Base-by-base conservation (phyloP, 2,329 filamentous ascomycete species). In the Aspergillus tamarii region DNA sequence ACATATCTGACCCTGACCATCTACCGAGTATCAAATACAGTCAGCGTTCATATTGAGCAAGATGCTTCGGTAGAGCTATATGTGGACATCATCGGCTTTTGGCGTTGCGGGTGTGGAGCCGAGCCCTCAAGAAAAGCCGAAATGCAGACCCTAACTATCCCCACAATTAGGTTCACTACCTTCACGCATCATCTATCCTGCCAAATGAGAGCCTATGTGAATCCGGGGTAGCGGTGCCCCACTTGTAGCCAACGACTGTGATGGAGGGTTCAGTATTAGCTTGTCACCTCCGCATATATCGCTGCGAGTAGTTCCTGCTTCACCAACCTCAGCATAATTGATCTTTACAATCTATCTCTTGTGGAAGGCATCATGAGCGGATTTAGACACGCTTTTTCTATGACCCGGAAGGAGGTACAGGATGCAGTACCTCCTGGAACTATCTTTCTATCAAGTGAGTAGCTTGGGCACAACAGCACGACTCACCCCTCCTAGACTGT, bases 361-460 rank as follows among this genome's bases (percentile, higher is more conserved):
- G 1, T 21, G 16, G 10, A 9, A 23, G 8, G 11, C n/a, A 55
- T 23, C 11, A 64, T 64, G 62, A 61, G 59, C 12, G 62, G 55
- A 19, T 64, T 64, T 30, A 32, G 43, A 12, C 55, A 61, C n/a
- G 62, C 62, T 6, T 64, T 64, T 52, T 64, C 62, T n/a, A 50
- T 64, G 21, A 61, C 59, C 9, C 21, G 41, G 28, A 55, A 62
- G 54, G 53, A 61, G 36, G 59, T 64, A 8, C 62, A 11, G 26
- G 55, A 61, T 41, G 59, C 62, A 0, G 30, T 59, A 19, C 62
- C 62, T 10, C 62, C 62, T 4, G 62, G 62, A 7, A 64, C 62
- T 12, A 36, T 64, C 11, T 59, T 34, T 3, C 46, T 64, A 28
- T 61, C 62, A 3, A 55, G 62, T 64, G 23, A 57, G 57, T 56